Percentiles rank a stretch among this genome's conserved stretches.
Conservation (phyloP, 1,139 yeast genomes). For the Magnusiomyces tetraspermus region DNA sequence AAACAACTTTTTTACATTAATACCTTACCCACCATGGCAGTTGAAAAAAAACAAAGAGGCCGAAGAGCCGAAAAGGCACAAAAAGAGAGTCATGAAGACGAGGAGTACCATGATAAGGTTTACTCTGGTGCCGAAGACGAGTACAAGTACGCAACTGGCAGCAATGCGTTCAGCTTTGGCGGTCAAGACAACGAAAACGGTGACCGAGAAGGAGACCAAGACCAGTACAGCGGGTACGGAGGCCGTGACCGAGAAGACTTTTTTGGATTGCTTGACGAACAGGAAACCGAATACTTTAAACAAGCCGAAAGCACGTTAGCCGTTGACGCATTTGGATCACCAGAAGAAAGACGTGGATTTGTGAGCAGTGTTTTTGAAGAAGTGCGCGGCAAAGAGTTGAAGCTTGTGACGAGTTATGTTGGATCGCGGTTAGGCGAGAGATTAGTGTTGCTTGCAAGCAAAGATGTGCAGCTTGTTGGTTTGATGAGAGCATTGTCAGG, state of each 20-base stretch:
- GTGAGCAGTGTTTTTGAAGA: conserved; percentile 75
- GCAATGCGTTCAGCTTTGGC: conserved; percentile 5
- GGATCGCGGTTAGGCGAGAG: conserved; percentile 91
- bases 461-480: conserved; percentile 50
- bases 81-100: conserved; percentile 21
- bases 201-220: conserved; percentile 7
- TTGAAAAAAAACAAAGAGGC: conserved; percentile 42
- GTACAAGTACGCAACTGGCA: not conserved
- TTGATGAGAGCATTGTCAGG: conserved; percentile 61
- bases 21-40: conserved; percentile 20
- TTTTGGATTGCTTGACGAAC: conserved; percentile 76
- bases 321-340: conserved; percentile 64
- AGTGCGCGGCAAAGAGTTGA: conserved; percentile 80
- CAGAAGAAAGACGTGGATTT: conserved; percentile 67
- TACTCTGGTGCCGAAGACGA: conserved; percentile 7
- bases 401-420: conserved; percentile 86
- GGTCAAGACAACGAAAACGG: conserved; percentile 9
- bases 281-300: conserved; percentile 82
- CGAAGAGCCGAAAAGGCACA: conserved; percentile 50
- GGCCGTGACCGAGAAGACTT: conserved; percentile 35
- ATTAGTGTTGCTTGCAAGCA: conserved; percentile 55
- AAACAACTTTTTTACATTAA: too few species aligned
- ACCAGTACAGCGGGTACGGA: conserved; percentile 4
- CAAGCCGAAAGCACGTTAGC: conserved; percentile 84
- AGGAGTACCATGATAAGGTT: not conserved